Evolutionary conservation across 2,329 filamentous ascomycete species (phyloP).

Genomic region (Colletotrichum sp.): DNA sequence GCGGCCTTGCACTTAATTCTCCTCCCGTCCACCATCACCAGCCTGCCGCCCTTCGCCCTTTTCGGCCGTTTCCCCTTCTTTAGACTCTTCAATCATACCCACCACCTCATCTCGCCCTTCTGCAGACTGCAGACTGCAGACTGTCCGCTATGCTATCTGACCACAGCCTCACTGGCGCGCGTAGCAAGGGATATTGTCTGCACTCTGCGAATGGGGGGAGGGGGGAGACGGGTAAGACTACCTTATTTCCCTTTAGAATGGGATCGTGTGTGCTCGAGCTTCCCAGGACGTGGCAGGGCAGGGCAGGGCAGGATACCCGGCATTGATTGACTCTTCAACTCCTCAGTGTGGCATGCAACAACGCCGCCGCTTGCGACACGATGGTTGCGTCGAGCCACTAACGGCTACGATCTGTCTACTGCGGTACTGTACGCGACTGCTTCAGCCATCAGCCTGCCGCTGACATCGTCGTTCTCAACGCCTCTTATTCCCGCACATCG

Average conservation of each 20-base stretch:
- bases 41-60: background rate
- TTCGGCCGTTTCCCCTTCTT: background rate
- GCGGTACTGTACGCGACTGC: background rate
- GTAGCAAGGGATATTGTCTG: background rate
- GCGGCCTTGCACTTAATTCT: background rate
- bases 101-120: background rate
- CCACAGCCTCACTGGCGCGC: slow-evolving; percentile 7
- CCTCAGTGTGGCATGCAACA: background rate
- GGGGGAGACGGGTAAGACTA: background rate
- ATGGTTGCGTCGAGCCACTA: background rate
- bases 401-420: background rate
- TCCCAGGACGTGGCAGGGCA: background rate
- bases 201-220: background rate
- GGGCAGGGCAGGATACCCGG: background rate
- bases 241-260: background rate
- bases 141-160: background rate
- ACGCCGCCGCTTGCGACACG: background rate
- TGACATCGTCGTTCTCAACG: background rate
- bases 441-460: background rate
- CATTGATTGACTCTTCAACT: background rate
- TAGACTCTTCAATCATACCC: background rate
- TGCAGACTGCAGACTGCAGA: background rate
- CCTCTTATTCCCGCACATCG: background rate
- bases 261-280: background rate
- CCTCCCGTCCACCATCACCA: background rate